phyloP scores from a whole-genome alignment of 768 basidiomycete species.

The Lentinula sp. region DNA sequence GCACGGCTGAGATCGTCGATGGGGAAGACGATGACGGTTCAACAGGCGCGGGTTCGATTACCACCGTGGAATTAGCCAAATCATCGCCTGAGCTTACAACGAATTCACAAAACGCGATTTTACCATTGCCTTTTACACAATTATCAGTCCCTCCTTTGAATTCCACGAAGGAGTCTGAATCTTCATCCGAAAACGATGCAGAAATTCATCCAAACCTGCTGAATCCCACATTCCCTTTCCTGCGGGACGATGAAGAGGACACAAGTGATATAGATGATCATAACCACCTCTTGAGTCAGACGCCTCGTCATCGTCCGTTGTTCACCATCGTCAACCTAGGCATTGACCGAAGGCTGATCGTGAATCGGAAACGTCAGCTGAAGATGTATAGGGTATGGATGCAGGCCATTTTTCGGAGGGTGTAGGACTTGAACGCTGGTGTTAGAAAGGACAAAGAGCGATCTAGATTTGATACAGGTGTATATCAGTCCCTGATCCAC shows the following conservation, averaged over 20 bases:
- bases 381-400: slow-evolving; percentile 99
- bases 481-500: too few relatives aligned
- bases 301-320: slow-evolving; percentile 44
- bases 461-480: too few relatives aligned
- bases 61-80: too few relatives aligned
- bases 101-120: background rate
- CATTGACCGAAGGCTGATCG: slow-evolving; percentile 81
- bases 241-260: too few relatives aligned
- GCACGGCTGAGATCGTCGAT: background rate
- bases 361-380: slow-evolving; percentile 89
- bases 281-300: slow-evolving; percentile 17
- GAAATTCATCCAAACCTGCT: slow-evolving; percentile 21
- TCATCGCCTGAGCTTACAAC: background rate
- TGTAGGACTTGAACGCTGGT: too few relatives aligned
- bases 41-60: background rate
- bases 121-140: background rate
- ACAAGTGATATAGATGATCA: slow-evolving; percentile 5
- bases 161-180: background rate
- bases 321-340: slow-evolving; percentile 85
- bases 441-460: too few relatives aligned
- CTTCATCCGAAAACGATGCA: background rate
- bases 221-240: background rate
- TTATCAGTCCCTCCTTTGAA: background rate
- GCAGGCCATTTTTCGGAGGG: slow-evolving; percentile 76
- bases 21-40: background rate